Evolutionary conservation across 1,284 basidiomycete species (phyloP), one percentile per base, ranked within the genome.

Genomic region (Ceratobasidium theobromae): DNA sequence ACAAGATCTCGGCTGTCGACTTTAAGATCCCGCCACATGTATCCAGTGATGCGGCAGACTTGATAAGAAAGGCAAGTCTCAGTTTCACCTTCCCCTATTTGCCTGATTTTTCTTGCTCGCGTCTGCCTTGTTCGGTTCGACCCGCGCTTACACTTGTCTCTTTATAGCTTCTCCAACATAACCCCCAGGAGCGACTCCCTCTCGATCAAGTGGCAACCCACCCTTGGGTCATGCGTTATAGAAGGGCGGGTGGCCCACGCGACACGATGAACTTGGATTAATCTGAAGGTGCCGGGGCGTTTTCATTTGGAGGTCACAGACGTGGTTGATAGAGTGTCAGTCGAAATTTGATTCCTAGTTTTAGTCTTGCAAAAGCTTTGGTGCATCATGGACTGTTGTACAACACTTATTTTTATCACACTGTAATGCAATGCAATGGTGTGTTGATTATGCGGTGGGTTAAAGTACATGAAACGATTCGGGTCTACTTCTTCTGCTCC

Each of bases 151-250:
- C 18, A 33, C 21, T 11, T 30, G 23, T 58, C 58, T 45, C 1
- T 53, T 46, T n/a, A 6, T 73, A 98, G 95, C 85, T 99, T 6
- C 83, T 99, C 9, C 86, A 86, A 74, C 89, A 95, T 72, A 86
- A 94, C 33, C 93, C 96, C 0, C 83, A 89, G 72, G 85, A 91
- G 62, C 86, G 97, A 1, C 71, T 99, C 4, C 83, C 95, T 0
- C 82, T 99, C 9, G 76, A 79, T 1, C 87, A 96, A 27, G 96
- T 98, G 30, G 81, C 89, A 41, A 79, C 79, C 8, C 97, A 98
- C 74, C 94, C 95, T 8, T 99, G 97, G 96, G 89, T 99, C 69
- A 81, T 90, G 68, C 91, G 86, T 75, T 88, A 96, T 70, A 27
- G 52, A n/a, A 46, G 58, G 33, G 12, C 21, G 38, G 52, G 58